Evolutionary conservation across 2,329 filamentous ascomycete genomes (phyloP).

Genomic region (Calonectria fujianensis): DNA sequence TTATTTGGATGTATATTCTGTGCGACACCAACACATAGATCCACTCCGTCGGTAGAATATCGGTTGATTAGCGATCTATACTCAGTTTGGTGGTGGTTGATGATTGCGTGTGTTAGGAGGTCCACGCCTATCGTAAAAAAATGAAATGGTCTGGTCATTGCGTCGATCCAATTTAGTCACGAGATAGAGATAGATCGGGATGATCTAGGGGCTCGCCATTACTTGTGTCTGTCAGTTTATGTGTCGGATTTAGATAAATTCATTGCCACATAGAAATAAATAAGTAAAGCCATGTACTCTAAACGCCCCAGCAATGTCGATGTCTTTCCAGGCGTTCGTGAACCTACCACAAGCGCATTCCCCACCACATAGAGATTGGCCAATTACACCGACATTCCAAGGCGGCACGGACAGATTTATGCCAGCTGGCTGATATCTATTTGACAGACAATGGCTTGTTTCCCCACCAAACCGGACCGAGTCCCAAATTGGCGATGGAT

Average conservation of each 20-base stretch:
- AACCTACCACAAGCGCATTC: background rate
- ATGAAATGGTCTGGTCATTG: background rate
- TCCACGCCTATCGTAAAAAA: no score
- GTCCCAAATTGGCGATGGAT: background rate
- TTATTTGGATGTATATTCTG: no score
- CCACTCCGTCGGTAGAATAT: background rate
- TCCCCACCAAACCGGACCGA: constrained; percentile 2
- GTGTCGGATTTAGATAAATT: background rate
- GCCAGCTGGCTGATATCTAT: background rate
- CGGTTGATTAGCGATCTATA: background rate
- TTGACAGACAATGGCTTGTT: background rate
- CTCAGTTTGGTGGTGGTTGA: background rate
- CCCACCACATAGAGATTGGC: background rate
- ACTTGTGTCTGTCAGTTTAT: background rate
- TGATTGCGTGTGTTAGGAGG: background rate
- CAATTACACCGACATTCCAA: background rate
- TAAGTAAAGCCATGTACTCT: no score
- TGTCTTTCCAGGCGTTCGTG: background rate
- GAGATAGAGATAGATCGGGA: background rate
- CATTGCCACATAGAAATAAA: no score
- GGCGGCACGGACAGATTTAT: background rate
- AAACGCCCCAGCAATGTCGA: background rate
- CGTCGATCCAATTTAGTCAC: background rate
- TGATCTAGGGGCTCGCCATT: background rate
- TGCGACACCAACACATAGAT: no score